Conservation (phyloP, 1,284 basidiomycete species). For the Apiotrichum akiyoshidainum region DNA sequence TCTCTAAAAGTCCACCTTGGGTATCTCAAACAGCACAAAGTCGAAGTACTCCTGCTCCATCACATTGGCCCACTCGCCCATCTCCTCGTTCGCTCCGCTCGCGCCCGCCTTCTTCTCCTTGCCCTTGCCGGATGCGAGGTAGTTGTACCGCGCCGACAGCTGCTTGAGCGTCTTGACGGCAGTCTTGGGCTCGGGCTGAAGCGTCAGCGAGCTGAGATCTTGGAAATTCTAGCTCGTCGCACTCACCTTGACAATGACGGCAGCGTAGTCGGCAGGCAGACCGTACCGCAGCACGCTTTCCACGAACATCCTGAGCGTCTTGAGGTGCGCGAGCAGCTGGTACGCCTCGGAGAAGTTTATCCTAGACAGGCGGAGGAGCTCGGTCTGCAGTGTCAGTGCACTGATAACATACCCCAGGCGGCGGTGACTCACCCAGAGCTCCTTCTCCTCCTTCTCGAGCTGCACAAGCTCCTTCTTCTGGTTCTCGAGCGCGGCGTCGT, state of each 20-base stretch:
- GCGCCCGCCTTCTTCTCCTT: constrained; percentile 34
- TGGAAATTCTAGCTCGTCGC: too few species aligned
- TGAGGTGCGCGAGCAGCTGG: constrained; percentile 88
- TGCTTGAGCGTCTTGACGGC: constrained; percentile 73
- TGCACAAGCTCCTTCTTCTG: constrained; percentile 76
- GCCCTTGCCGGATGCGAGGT: constrained; percentile 57
- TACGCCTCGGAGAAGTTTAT: constrained; percentile 98
- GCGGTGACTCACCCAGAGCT: constrained; percentile 78
- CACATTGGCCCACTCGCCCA: constrained; percentile 84
- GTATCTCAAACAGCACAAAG: constrained; percentile 75
- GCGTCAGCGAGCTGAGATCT: neutral
- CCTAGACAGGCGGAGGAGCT: constrained; percentile 84
- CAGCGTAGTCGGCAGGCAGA: constrained; percentile 86
- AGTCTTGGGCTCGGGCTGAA: constrained; percentile 79
- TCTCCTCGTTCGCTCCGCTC: constrained; percentile 50
- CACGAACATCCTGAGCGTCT: constrained; percentile 84
- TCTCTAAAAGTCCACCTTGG: constrained; percentile 39
- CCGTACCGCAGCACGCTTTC: constrained; percentile 96
- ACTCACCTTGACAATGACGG: constrained; percentile 72
- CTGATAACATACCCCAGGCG: neutral
- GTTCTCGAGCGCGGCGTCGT: constrained; percentile 77
- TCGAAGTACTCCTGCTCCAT: constrained; percentile 93
- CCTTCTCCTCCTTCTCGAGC: constrained; percentile 85
- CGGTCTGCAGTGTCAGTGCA: constrained; percentile 62
- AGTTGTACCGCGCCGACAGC: constrained; percentile 73